Evolutionary conservation across 768 basidiomycete genomes (phyloP).

Genomic region (Porphyrellus cyaneotinctus): DNA sequence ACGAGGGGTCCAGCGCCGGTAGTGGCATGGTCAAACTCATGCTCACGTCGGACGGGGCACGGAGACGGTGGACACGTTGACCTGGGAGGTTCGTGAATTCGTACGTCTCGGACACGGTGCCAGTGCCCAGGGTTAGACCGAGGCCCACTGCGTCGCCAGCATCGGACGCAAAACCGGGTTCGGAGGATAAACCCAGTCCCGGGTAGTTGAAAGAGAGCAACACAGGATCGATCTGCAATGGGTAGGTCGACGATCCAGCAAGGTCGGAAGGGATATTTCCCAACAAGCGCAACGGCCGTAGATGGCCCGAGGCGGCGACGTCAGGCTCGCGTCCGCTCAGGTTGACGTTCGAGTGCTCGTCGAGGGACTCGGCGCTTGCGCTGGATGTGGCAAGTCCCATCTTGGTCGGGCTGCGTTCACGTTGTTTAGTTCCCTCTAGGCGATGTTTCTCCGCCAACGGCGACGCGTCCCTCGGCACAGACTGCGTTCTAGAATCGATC

Average conservation of each 20-base stretch:
- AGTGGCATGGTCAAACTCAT: background rate
- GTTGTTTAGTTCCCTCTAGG: background rate
- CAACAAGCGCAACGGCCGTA: conserved; percentile 20
- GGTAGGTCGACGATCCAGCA: background rate
- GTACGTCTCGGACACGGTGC: background rate
- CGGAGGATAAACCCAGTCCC: background rate
- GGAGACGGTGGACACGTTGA: background rate
- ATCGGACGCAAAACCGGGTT: background rate
- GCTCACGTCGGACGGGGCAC: background rate
- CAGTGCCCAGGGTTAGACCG: background rate
- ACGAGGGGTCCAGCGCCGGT: background rate
- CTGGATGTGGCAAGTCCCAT: conserved; percentile 17
- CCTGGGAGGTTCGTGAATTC: background rate
- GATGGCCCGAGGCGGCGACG: conserved; percentile 7
- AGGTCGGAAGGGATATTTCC: conserved; percentile 4
- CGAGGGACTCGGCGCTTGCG: conserved; percentile 12
- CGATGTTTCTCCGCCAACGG: background rate
- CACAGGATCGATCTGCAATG: conserved; percentile 27
- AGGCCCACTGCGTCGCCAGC: background rate
- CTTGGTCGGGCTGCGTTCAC: background rate
- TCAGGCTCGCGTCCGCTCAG: conserved; percentile 3
- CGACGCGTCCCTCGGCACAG: background rate
- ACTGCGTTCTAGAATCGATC: background rate
- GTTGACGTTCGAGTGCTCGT: conserved; percentile 8
- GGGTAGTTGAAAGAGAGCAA: conserved; percentile 20